phyloP scores from a whole-genome alignment of 73 alveolate species.

The Paramecium sonneborni region DNA sequence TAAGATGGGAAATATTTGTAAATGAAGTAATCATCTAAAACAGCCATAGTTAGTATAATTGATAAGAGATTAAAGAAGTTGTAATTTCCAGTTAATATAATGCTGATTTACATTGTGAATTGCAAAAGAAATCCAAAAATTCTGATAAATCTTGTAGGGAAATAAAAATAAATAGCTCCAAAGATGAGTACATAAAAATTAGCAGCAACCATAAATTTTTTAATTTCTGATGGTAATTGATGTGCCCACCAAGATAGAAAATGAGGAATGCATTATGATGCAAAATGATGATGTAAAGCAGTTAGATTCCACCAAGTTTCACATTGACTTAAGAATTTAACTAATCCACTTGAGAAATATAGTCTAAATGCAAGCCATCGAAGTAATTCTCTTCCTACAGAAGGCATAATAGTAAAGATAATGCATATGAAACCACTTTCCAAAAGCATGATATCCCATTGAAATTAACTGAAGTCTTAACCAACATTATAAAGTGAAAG shows the following conservation, averaged over 20 bases:
- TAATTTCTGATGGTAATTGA: slow-evolving; percentile 70
- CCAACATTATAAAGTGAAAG: slow-evolving; percentile 74
- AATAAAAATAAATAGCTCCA: slow-evolving; percentile 77
- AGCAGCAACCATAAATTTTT: slow-evolving; percentile 71
- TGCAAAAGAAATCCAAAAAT: slow-evolving; percentile 72
- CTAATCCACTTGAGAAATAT: slow-evolving; percentile 83
- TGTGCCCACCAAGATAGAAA: slow-evolving; percentile 80
- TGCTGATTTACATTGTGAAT: slow-evolving; percentile 65
- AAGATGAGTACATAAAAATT: slow-evolving; percentile 62
- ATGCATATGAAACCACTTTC: slow-evolving; percentile 84
- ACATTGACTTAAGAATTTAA: slow-evolving; percentile 75
- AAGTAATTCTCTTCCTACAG: slow-evolving; percentile 71
- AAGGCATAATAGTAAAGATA: slow-evolving; percentile 65
- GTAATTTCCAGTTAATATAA: slow-evolving; percentile 85
- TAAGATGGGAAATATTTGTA: neutral
- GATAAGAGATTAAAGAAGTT: slow-evolving; percentile 86
- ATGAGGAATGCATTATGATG: slow-evolving; percentile 83
- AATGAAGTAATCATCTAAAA: slow-evolving; percentile 64
- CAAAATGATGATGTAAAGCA: slow-evolving; percentile 87
- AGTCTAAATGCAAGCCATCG: slow-evolving; percentile 81
- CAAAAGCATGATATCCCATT: slow-evolving; percentile 87
- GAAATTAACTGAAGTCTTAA: slow-evolving; percentile 75
- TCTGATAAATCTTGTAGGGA: slow-evolving; percentile 81
- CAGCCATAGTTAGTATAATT: slow-evolving; percentile 60
- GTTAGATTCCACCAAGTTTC: slow-evolving; percentile 92